phyloP scores from a whole-genome alignment of 2,329 filamentous ascomycete genomes.

The Fusarium penzigii region DNA sequence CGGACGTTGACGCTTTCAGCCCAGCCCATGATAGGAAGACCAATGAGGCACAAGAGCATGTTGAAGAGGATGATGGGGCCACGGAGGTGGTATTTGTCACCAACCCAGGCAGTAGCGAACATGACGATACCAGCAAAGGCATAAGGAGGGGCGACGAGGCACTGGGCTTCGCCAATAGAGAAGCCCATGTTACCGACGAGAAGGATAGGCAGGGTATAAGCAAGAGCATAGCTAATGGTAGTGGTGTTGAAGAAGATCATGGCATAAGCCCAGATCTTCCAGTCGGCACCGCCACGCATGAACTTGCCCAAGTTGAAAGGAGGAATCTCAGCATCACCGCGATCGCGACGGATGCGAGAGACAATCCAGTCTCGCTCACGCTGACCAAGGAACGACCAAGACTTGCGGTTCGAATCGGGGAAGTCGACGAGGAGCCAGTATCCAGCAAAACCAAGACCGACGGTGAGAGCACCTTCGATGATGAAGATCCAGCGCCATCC shows the following conservation, averaged over 20 bases:
- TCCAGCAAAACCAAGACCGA: constrained; percentile 47
- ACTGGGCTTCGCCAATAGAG: constrained; percentile 63
- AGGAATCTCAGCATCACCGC: constrained; percentile 57
- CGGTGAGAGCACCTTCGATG: constrained; percentile 55
- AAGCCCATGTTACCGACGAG: constrained; percentile 65
- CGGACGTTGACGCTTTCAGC: constrained; percentile 54
- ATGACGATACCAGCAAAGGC: constrained; percentile 65
- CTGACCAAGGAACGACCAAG: constrained; percentile 54
- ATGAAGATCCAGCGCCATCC: constrained; percentile 72
- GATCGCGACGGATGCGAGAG: constrained; percentile 56
- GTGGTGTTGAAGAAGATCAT: constrained; percentile 66
- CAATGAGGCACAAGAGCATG: constrained; percentile 65
- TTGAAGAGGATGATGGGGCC: constrained; percentile 68
- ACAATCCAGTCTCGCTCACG: constrained; percentile 56
- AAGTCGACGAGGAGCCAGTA: constrained; percentile 66
- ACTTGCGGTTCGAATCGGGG: constrained; percentile 55
- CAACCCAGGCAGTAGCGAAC: constrained; percentile 59
- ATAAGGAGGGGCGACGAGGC: constrained; percentile 71
- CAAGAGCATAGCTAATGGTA: constrained; percentile 72
- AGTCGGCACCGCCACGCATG: constrained; percentile 48
- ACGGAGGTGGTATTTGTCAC: constrained; percentile 67
- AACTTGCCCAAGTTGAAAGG: constrained; percentile 52
- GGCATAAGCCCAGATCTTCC: constrained; percentile 63
- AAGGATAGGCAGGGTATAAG: constrained; percentile 79
- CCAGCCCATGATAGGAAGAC: constrained; percentile 73